Conservation (phyloP, 2,329 filamentous ascomycete genomes). For the Dactylellina haptotyla region DNA sequence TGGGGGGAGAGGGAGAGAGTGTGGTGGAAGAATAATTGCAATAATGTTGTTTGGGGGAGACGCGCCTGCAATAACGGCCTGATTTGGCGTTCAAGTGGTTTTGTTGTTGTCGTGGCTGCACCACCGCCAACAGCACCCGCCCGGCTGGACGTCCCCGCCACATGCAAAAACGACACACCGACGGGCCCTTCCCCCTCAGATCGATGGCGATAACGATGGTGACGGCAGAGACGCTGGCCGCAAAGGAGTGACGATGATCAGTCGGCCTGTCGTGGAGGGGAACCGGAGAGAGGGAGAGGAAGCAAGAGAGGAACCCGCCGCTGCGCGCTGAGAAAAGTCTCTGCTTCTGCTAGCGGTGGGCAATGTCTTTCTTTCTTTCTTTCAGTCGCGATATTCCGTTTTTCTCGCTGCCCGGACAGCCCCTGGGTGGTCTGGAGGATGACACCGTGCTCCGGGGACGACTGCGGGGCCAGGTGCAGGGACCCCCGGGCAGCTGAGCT, state of each 20-base stretch:
- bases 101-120: conserved; percentile 2
- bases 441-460: background rate
- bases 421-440: too few relatives aligned
- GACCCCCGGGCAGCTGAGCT: conserved; percentile 29
- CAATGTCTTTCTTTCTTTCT: conserved; percentile 14
- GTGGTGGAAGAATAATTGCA: background rate
- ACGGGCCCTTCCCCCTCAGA: too few relatives aligned
- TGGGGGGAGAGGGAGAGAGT: background rate
- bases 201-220: too few relatives aligned
- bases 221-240: background rate
- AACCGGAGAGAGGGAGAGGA: background rate
- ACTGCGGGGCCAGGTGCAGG: background rate
- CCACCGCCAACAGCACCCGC: conserved; percentile 16
- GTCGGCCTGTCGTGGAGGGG: too few relatives aligned
- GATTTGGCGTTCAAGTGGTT: background rate
- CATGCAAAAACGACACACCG: conserved; percentile 18
- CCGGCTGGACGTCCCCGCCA: conserved; percentile 29
- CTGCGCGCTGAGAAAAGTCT: background rate
- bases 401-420: background rate
- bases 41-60: conserved; percentile 26
- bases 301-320: background rate
- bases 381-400: background rate
- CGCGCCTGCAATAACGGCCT: background rate
- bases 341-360: background rate
- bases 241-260: background rate